Evolutionary conservation across 495 filamentous ascomycete genomes (phyloP).

Genomic region (Penicillium herquei): DNA sequence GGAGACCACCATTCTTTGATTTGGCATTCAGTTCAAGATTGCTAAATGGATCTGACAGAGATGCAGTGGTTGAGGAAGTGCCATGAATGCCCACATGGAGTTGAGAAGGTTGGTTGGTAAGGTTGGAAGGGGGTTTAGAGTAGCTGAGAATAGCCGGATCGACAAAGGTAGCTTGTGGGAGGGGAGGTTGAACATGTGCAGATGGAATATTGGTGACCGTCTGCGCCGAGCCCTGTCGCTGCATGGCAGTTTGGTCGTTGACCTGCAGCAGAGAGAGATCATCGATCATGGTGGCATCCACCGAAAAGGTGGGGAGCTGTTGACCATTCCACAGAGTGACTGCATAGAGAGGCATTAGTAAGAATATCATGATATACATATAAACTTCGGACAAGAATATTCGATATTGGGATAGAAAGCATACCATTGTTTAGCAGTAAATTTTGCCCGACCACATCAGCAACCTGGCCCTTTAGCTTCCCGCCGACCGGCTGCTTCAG

Average conservation of each 20-base stretch:
- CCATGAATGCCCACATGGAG: neutral
- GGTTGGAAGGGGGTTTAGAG: constrained; percentile 29
- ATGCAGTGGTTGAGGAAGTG: constrained; percentile 25
- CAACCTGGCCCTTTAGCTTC: constrained; percentile 70
- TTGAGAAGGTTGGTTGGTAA: constrained; percentile 9
- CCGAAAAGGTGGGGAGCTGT: constrained; percentile 43
- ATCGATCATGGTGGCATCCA: constrained; percentile 56
- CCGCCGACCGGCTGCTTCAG: constrained; percentile 64
- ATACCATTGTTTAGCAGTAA: constrained; percentile 79
- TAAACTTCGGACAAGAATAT: neutral
- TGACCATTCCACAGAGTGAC: constrained; percentile 51
- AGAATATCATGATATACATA: neutral
- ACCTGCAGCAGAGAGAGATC: constrained; percentile 46
- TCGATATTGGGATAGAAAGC: constrained; percentile 12
- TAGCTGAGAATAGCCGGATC: constrained; percentile 57
- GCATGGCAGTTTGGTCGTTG: constrained; percentile 29
- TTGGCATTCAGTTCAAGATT: constrained; percentile 36
- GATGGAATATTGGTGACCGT: neutral
- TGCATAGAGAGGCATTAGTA: constrained; percentile 17
- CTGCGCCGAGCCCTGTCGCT: neutral
- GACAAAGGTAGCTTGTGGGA: constrained; percentile 37
- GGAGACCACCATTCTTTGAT: constrained; percentile 6
- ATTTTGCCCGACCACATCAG: constrained; percentile 67
- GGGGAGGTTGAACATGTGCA: constrained; percentile 21
- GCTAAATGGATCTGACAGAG: constrained; percentile 44